phyloP scores from a whole-genome alignment of 2,329 filamentous ascomycete species.

The Amesomyces nigricolor region DNA sequence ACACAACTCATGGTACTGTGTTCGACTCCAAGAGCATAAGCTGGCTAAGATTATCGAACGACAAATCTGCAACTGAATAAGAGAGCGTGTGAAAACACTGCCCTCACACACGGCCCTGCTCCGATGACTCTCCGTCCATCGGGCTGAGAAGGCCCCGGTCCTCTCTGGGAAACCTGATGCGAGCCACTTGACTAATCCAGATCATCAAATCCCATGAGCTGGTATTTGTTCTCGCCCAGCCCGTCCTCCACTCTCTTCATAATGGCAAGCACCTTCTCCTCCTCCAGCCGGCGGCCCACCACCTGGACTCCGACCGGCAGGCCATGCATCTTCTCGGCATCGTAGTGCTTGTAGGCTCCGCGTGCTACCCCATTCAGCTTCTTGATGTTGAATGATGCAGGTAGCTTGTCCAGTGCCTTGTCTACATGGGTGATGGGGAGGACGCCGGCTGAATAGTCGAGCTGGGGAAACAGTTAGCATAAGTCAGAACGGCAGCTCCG shows the following conservation, averaged over 20 bases:
- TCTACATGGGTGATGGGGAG: constrained; percentile 84
- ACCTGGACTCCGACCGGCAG: constrained; percentile 83
- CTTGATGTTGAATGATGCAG: constrained; percentile 52
- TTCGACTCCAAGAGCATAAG: background rate
- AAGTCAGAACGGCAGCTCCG: background rate
- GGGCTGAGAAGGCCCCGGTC: background rate
- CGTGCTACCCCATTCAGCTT: constrained; percentile 72
- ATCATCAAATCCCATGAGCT: constrained; percentile 43
- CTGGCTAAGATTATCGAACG: background rate
- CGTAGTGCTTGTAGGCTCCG: constrained; percentile 82
- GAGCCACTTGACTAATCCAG: constrained; percentile 15
- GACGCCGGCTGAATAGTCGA: constrained; percentile 81
- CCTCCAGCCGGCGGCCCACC: constrained; percentile 71
- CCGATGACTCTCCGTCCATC: background rate
- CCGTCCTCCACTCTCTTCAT: constrained; percentile 77
- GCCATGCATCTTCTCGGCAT: constrained; percentile 77
- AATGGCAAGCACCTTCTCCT: constrained; percentile 78
- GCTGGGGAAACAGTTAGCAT: constrained; percentile 37
- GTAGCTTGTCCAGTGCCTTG: constrained; percentile 58
- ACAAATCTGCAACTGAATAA: background rate
- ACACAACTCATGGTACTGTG: background rate
- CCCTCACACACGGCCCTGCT: background rate
- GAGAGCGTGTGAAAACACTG: background rate
- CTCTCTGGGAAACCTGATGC: background rate
- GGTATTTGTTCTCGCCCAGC: constrained; percentile 53